Conservation (phyloP, 2,329 filamentous ascomycete genomes). For the Eutypa lata region DNA sequence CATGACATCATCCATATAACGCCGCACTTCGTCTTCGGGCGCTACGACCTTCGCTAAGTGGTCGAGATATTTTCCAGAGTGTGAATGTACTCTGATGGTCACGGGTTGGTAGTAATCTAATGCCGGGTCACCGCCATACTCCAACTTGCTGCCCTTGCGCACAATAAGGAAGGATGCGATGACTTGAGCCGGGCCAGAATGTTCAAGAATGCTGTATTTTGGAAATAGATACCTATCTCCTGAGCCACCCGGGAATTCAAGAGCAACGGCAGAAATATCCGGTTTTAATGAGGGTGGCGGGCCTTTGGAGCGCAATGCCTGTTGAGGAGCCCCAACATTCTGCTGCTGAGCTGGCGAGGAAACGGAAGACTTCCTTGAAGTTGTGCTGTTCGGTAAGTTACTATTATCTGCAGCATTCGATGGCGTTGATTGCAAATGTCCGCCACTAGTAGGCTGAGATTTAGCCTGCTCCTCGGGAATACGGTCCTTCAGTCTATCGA, state of each 20-base stretch:
- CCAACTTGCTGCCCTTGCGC: constrained; percentile 65
- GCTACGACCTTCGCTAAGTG: constrained; percentile 60
- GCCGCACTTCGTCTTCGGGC: constrained; percentile 58
- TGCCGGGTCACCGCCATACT: constrained; percentile 60
- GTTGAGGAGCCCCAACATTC: constrained; percentile 34
- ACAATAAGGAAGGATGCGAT: constrained; percentile 77
- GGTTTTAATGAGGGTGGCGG: constrained; percentile 51
- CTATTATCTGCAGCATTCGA: constrained; percentile 27
- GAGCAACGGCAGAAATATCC: constrained; percentile 63
- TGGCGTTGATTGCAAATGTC: constrained; percentile 20
- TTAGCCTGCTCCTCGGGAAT: constrained; percentile 36
- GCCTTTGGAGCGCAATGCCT: constrained; percentile 59
- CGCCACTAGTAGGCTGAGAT: constrained; percentile 9
- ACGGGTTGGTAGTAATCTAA: constrained; percentile 77
- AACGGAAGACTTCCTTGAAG: constrained; percentile 26
- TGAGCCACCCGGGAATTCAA: constrained; percentile 64
- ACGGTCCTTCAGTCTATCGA: constrained; percentile 46
- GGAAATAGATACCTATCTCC: constrained; percentile 79
- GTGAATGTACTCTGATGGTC: constrained; percentile 57
- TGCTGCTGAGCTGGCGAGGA: constrained; percentile 13
- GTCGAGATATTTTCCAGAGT: constrained; percentile 55
- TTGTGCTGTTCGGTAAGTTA: constrained; percentile 26
- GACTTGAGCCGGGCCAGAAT: constrained; percentile 55
- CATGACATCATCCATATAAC: constrained; percentile 71
- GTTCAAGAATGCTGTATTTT: constrained; percentile 73